Base-by-base conservation (phyloP, 176 grass and related monocot genomes). In the Bonia amplexicaulis region DNA sequence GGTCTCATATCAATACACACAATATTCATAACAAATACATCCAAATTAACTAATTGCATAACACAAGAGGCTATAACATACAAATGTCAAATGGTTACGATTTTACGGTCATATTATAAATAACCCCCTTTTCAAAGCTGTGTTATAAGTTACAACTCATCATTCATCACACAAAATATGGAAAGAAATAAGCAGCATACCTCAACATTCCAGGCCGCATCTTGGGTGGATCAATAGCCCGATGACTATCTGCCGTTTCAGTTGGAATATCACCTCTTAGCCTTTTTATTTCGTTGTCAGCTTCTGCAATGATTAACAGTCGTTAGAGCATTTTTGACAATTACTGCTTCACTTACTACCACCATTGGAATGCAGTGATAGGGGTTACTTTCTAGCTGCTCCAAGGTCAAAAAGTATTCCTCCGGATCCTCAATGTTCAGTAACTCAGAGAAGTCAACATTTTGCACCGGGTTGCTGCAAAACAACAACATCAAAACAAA, bases 351-450 rank as follows among this genome's bases (percentile, higher is more conserved):
- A 63, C 29, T 44, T 73, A 12, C 37, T 60, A 76, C 22, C 16
- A 83, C 15, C 58, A 60, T 62, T 23, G 12, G 46, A 77, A 82
- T 35, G 44, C 45, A 69, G 71, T 47, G 49, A 66, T 48, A 54
- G 58, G n/a, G 20, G 55, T 82, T 90, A 94, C 93, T 78, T 82
- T 94, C 85, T 27, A 92, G 79, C 7, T 31, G 63, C 20, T 79
- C 85, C 85, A 80, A 40, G 15, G 79, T 59, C 16, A 9, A 37
- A 7, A 88, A 94, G 41, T 78, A 92, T 59, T 85, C 74, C 0
- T 81, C 70, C 1, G 93, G 93, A 77, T 94, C 87, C 3, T 64
- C 42, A 53, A 90, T 88, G 13, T 25, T 78, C 40, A 20, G 3
- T 66, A 92, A 25, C 20, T 39, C 14, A 22, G 90, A 86, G 66